Evolutionary conservation across 352 stramenopile species (phyloP).

Genomic region (Phytopythium mirpurense): DNA sequence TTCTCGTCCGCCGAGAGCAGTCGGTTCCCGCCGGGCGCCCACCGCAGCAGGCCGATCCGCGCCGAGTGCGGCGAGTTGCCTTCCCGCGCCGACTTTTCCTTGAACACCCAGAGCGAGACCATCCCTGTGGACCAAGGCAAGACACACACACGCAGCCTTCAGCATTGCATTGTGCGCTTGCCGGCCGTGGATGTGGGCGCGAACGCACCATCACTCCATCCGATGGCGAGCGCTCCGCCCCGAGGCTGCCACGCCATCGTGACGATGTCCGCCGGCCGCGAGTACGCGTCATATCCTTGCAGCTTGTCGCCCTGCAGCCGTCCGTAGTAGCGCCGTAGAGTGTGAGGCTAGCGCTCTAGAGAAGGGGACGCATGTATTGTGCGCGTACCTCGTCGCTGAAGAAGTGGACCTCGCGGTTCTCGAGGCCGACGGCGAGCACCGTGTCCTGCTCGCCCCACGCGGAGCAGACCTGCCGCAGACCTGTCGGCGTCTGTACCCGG

Average conservation of each 20-base stretch:
- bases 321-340: not conserved
- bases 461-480: constrained; percentile 63
- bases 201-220: constrained; percentile 80
- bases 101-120: constrained; percentile 78
- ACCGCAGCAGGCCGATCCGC: constrained; percentile 81
- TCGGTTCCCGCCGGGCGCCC: constrained; percentile 81
- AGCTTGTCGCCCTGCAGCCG: constrained; percentile 61
- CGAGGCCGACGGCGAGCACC: constrained; percentile 71
- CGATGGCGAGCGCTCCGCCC: constrained; percentile 65
- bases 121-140: constrained; percentile 34
- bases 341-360: not conserved
- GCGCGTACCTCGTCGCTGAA: constrained; percentile 80
- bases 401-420: constrained; percentile 87
- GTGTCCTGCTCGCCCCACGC: constrained; percentile 83
- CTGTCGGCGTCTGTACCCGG: constrained; percentile 56
- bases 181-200: too few relatives aligned
- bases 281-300: constrained; percentile 45
- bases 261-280: constrained; percentile 61
- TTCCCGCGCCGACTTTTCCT: constrained; percentile 62
- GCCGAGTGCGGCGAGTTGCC: constrained; percentile 78
- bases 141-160: too few relatives aligned
- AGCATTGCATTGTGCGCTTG: too few relatives aligned
- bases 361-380: not conserved
- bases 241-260: constrained; percentile 87
- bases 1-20: constrained; percentile 89